Base-by-base conservation (phyloP, 495 filamentous ascomycete species). In the Talaromyces stipitatus region DNA sequence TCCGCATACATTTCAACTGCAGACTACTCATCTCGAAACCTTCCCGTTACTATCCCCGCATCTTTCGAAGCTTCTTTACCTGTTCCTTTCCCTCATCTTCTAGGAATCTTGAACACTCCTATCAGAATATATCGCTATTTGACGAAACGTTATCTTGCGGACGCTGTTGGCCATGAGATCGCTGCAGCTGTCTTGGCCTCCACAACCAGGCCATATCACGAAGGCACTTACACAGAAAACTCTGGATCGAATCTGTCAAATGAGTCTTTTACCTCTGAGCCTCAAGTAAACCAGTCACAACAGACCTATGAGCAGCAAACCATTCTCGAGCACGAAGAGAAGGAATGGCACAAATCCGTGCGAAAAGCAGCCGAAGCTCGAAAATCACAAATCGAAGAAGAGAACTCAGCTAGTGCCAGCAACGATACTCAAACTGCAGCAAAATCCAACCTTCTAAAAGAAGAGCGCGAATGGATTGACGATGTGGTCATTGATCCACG, bases 71-170 rank as follows among this genome's bases (percentile, higher is more conserved):
- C 90, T 30, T 84, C 85, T 14, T 73, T 78, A n/a, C 79, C 86
- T 7, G 78, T 99, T 43, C 73, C 78, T 36, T 86, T 95, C 69
- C 94, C 94, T 0, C 91, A 97, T 66, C 80, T 97, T 50, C 87
- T 99, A 26, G 94, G 94, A 58, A 95, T 99, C 76, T 71, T 91
- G 48, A 92, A 95, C 71, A 97, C 91, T 0, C 90, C 90, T 0
- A 89, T 83, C 60, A 84, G 94, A 32, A 66, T 97, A 52, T 88
- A 89, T 64, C 90, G 94, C 46, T 99, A 90, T 79, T 76, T 99
- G 38, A 96, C 84, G 67, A 86, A 90, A 48, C 89, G 95, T 12
- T 70, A 82, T 43, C 78, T 96, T 16, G 95, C 95, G 43, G 92
- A 99, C 63, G 76, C 83, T 4, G 85, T 96, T 55, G 95, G 94